Conservation (phyloP, 2,329 filamentous ascomycete genomes). For the Aspergillus cejpii region DNA sequence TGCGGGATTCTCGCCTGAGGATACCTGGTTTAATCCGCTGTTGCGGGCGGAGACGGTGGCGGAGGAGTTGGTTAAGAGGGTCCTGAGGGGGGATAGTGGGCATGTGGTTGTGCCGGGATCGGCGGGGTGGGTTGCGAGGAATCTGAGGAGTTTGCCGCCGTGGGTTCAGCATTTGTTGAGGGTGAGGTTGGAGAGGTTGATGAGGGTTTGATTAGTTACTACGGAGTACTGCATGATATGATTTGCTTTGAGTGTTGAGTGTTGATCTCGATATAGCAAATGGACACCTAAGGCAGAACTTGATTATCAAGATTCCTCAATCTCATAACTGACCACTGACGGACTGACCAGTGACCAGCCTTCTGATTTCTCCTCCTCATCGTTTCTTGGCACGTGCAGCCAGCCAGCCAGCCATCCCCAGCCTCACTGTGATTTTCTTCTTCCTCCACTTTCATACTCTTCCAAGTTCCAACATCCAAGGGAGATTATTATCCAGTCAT, state of each 20-base stretch:
- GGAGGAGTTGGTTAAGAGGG: conserved; percentile 55
- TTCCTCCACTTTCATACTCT: neutral
- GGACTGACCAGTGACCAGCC: too few species aligned
- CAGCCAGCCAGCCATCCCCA: neutral
- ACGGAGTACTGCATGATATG: neutral
- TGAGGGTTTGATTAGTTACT: conserved; percentile 3
- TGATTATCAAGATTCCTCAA: too few species aligned
- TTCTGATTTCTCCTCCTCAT: neutral
- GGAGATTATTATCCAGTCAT: neutral
- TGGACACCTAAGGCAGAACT: neutral
- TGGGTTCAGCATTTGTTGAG: conserved; percentile 56
- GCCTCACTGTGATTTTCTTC: conserved; percentile 1
- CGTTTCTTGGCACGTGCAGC: neutral
- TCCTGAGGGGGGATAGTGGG: conserved; percentile 52
- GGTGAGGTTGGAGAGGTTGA: conserved; percentile 30
- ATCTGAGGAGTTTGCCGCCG: conserved; percentile 49
- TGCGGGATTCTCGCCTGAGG: conserved; percentile 48
- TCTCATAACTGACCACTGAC: too few species aligned
- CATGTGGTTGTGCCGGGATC: conserved; percentile 52
- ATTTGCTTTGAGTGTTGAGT: neutral
- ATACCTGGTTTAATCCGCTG: conserved; percentile 48
- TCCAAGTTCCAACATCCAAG: neutral
- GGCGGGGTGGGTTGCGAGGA: conserved; percentile 39
- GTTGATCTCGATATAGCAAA: too few species aligned
- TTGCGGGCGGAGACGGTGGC: conserved; percentile 59